Percentiles rank a stretch among this genome's conserved stretches.
Conservation (phyloP, 2,329 filamentous ascomycete species). For the Gremmenia infestans region DNA sequence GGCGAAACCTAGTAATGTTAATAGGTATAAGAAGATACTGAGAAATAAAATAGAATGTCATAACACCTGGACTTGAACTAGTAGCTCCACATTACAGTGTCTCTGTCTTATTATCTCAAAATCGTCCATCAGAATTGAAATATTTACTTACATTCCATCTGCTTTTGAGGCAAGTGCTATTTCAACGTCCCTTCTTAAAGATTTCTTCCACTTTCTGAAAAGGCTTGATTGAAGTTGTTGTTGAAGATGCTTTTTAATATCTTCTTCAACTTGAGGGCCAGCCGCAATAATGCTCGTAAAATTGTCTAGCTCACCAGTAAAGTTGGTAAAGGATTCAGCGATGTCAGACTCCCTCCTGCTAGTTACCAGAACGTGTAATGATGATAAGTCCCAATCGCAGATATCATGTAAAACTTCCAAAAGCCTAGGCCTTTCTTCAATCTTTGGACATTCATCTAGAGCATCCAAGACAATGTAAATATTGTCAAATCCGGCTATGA, state of each 20-base stretch:
- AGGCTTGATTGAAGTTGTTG: background rate
- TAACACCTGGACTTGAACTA: too few relatives aligned
- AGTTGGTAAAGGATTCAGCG: background rate
- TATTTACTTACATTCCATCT: conserved; percentile 6
- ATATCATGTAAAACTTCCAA: background rate
- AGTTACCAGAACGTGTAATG: conserved; percentile 9
- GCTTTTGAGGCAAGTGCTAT: background rate
- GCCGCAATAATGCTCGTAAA: background rate
- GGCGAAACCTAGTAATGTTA: conserved; percentile 11
- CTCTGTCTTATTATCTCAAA: too few relatives aligned
- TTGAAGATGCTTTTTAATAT: conserved; percentile 5
- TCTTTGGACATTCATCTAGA: conserved; percentile 16
- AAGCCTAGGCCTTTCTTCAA: background rate
- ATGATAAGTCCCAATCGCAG: background rate
- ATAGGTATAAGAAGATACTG: background rate
- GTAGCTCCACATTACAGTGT: too few relatives aligned
- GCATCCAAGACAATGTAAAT: conserved; percentile 16
- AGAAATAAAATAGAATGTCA: too few relatives aligned
- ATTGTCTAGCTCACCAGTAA: background rate
- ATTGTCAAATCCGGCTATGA: conserved; percentile 3
- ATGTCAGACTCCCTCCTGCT: conserved; percentile 29
- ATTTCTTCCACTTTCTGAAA: background rate
- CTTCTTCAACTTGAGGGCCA: background rate
- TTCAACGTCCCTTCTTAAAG: background rate
- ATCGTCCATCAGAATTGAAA: too few relatives aligned